Base-by-base conservation (phyloP, 768 basidiomycete species). In the Calocera cornea region DNA sequence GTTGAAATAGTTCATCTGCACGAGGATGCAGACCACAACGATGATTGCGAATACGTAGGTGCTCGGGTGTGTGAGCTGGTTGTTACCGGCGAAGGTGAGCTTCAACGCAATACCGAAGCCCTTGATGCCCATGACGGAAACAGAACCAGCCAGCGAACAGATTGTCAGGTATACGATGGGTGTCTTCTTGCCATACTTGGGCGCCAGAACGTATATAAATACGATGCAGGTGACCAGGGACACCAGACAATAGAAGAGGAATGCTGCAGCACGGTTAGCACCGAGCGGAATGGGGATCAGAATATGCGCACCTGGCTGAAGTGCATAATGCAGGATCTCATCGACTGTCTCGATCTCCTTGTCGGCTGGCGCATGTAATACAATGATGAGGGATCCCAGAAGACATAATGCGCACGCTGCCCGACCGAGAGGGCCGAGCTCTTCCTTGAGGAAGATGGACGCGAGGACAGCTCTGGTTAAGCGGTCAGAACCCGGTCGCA, bases 51-150 rank as follows among this genome's bases (percentile, higher is more conserved):
- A 95, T 29, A 98, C 85, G 76, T 97, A 99, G n/a, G 97, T 99
- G 75, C 91, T 93, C 40, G 89, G 87, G 74, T 94, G 91, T 0
- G 88, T 85, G 74, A 99, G 90, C 77, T 99, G 97, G 77, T 98
- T 99, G 74, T 91, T 90, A 54, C 95, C 95, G 11, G 85, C 83
- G 68, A 97, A 79, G 0, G 94, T 98, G 67, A 99, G 83, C 77
- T 98, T 98, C 73, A 99, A 84, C 1, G 97, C 95, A 60, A 97
- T 87, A 50, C 97, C 97, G 73, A 99, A 93, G 63, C 94, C 95
- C 80, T 99, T 99, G 82, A 97, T 90, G 44, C 93, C 89, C 97
- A 99, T 98, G 78, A 98, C 86, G n/a, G 92, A 93, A 49, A 99
- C 86, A 34, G 92, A 94, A 12, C 97, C 97, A 49, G 93, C 93